A percentile compares a stretch with the other conserved stretches of the same genome.
phyloP scores from a whole-genome alignment of 2,329 filamentous ascomycete genomes.

The Dactylellina drechsleri region DNA sequence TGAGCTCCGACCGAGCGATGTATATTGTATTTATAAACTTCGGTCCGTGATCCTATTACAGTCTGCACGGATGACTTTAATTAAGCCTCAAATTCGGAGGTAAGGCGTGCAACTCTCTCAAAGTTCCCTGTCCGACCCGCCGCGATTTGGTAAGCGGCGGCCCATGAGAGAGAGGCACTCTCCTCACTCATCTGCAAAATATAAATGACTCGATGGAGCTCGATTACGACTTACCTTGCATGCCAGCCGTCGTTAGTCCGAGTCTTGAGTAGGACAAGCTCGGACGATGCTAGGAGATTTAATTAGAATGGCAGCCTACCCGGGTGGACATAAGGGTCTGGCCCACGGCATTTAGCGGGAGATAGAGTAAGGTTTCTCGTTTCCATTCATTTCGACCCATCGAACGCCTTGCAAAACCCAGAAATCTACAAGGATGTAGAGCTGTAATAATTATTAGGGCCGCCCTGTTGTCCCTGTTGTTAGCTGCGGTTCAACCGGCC shows the following conservation, averaged over 20 bases:
- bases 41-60: not conserved
- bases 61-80: slow-evolving; percentile 17
- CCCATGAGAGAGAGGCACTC: slow-evolving; percentile 22
- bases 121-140: slow-evolving; percentile 35
- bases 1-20: not conserved
- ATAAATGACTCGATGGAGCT: slow-evolving; percentile 3
- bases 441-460: not conserved
- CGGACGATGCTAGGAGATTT: slow-evolving; percentile 36
- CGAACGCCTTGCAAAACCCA: slow-evolving; percentile 17
- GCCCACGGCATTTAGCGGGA: slow-evolving; percentile 52
- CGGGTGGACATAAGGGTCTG: slow-evolving; percentile 22
- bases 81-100: slow-evolving; percentile 48
- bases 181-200: not conserved
- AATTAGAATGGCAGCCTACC: slow-evolving; percentile 41
- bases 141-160: slow-evolving; percentile 51
- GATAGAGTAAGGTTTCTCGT: slow-evolving; percentile 24
- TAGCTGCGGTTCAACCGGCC: not conserved
- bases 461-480: slow-evolving; percentile 1
- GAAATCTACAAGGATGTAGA: slow-evolving; percentile 20
- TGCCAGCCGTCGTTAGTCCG: not conserved
- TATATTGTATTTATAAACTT: slow-evolving; percentile 27
- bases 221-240: slow-evolving; percentile 1
- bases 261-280: not conserved
- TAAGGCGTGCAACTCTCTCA: slow-evolving; percentile 41
- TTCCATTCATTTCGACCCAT: slow-evolving; percentile 24